Conservation (phyloP, 108 stramenopile genomes). For the Skeletonema potamos region DNA sequence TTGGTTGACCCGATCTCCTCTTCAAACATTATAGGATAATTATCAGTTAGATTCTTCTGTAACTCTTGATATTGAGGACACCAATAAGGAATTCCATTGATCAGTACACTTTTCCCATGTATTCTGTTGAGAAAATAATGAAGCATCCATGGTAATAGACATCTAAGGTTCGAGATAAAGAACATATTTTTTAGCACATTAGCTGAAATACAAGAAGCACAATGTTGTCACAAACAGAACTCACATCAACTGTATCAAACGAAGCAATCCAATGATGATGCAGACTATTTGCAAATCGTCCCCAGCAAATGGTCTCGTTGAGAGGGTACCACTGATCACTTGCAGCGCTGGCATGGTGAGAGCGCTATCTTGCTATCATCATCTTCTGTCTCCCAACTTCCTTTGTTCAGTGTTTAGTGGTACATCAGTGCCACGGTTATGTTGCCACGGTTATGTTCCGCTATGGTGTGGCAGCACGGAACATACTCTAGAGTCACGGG, state of each 20-base stretch:
- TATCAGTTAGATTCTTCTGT: not conserved
- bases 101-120: not conserved
- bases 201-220: not conserved
- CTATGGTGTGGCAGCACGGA: too few relatives aligned
- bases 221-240: not conserved
- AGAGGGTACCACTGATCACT: not conserved
- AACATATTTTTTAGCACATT: not conserved
- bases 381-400: too few relatives aligned
- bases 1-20: not conserved
- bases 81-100: not conserved
- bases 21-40: not conserved
- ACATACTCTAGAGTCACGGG: too few relatives aligned
- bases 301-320: constrained; percentile 28
- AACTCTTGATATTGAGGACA: not conserved
- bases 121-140: not conserved
- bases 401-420: too few relatives aligned
- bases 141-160: not conserved
- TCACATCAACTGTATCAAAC: constrained; percentile 16
- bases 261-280: constrained; percentile 3
- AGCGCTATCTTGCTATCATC: too few relatives aligned
- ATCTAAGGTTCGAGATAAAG: not conserved
- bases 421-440: too few relatives aligned
- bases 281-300: constrained; percentile 25
- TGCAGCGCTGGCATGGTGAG: constrained; percentile 20
- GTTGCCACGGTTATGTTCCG: too few relatives aligned